phyloP scores from a whole-genome alignment of 257 asterid genomes.

The Thymus mandschuricus region DNA sequence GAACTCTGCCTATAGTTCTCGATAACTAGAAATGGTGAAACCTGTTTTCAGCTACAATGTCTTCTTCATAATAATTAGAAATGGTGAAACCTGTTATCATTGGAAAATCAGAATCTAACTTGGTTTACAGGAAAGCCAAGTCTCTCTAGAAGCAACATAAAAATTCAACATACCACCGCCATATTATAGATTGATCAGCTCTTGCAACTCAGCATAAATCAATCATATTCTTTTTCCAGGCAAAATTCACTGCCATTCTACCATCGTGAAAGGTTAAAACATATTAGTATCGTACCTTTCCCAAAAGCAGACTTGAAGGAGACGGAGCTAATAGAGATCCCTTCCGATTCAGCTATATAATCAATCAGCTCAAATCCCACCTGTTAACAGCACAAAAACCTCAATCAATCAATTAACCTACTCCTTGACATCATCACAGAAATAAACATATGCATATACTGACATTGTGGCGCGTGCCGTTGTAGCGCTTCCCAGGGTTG shows the following conservation, averaged over 20 bases:
- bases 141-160: background rate
- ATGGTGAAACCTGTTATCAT: background rate
- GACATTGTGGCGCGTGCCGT: constrained; percentile 88
- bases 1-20: background rate
- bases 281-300: constrained; percentile 49
- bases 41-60: background rate
- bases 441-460: background rate
- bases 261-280: background rate
- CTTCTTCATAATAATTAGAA: background rate
- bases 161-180: background rate
- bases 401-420: constrained; percentile 23
- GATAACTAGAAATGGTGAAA: background rate
- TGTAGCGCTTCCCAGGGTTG: constrained; percentile 90
- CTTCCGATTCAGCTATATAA: constrained; percentile 85
- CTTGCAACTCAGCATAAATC: background rate
- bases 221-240: background rate
- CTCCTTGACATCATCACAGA: background rate
- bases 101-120: background rate
- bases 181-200: background rate
- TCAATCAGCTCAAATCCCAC: constrained; percentile 97
- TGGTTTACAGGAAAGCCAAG: background rate
- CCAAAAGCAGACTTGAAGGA: constrained; percentile 89
- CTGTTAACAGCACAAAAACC: constrained; percentile 39
- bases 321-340: constrained; percentile 66
- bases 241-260: background rate